Evolutionary conservation across 2,329 filamentous ascomycete genomes (phyloP), one percentile per base, ranked within the genome.

Genomic region (Trichoderma polysporum): DNA sequence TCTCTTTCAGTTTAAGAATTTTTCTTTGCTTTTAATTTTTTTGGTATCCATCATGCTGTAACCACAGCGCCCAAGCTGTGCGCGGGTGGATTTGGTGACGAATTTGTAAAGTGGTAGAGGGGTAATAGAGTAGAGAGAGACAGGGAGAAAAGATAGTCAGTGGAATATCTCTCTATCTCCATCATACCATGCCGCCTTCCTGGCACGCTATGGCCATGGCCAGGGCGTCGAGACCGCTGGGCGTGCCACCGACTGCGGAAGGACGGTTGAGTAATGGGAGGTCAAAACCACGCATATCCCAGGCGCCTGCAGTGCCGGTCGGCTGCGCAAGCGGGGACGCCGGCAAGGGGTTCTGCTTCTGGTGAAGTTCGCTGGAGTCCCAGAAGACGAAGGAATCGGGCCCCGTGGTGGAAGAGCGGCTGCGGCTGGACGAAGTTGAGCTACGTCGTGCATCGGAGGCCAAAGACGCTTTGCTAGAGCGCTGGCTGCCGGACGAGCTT

Each of bases 131-230:
- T 7, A 12, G 10, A 13, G 6, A 27, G 6, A 41, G 13, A n/a
- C 39, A 27, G 39, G 9, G 39, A 33, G 27, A 33, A 22, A 41
- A 66, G 25, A 19, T 17, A 45, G 35, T n/a, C 29, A 25, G 31
- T 37, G 37, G 49, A 33, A 25, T 22, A 25, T 17, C 7, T 3
- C 15, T 17, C 31, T 52, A 7, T 19, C 39, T 33, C 41, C 59
- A 31, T 56, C 52, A 39, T 37, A 33, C 50, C 45, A 50, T 35
- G 33, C 60, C 49, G 13, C 79, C 79, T 70, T 85, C 82, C 72
- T 85, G 83, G 69, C 82, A 85, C 27, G 83, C 84, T 15, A 85
- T 80, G 25, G 84, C 85, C 78, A 84, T 80, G 54, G 84, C 85
- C 22, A 87, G 76, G 8, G 84, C 81, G 69, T 87, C 85, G 5